Percentiles rank a stretch among this genome's conserved stretches.
Conservation (phyloP, 108 stramenopile species). For the Fragilaria crotonensis region DNA sequence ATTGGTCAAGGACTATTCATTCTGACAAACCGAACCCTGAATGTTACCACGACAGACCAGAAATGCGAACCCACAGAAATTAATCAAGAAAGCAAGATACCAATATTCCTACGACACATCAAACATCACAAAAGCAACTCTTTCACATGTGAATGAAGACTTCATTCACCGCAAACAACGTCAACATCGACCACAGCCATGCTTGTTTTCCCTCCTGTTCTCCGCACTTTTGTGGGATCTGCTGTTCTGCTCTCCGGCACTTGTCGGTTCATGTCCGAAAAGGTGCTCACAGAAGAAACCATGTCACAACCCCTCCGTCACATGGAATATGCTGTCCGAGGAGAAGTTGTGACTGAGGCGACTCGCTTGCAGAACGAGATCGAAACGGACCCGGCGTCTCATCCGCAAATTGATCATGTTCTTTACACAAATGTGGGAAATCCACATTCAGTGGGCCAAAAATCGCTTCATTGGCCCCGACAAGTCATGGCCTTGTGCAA, state of each 20-base stretch:
- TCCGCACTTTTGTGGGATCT: too few species aligned
- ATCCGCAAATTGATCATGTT: slow-evolving; percentile 7
- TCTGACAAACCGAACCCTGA: background rate
- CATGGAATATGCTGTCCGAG: slow-evolving; percentile 53
- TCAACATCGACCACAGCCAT: too few species aligned
- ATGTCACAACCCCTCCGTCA: slow-evolving; percentile 8
- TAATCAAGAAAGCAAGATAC: too few species aligned
- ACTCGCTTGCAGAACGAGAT: background rate
- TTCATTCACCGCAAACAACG: too few species aligned
- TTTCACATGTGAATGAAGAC: too few species aligned
- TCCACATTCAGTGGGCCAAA: slow-evolving; percentile 90
- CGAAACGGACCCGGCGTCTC: background rate
- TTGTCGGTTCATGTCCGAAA: too few species aligned
- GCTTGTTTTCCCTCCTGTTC: too few species aligned
- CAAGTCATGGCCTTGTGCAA: slow-evolving; percentile 85
- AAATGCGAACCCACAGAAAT: too few species aligned
- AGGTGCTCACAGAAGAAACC: background rate
- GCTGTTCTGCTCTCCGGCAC: too few species aligned
- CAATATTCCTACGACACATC: too few species aligned
- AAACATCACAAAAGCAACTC: slow-evolving; percentile 2
- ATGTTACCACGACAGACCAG: too few species aligned
- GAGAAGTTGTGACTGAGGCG: slow-evolving; percentile 38
- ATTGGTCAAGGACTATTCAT: too few species aligned
- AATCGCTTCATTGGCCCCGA: slow-evolving; percentile 77
- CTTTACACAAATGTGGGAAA: slow-evolving; percentile 92